A percentile compares a stretch with the other conserved stretches of the same genome.
phyloP scores from a whole-genome alignment of 2,329 filamentous ascomycete genomes.

The Xylaria sp. region DNA sequence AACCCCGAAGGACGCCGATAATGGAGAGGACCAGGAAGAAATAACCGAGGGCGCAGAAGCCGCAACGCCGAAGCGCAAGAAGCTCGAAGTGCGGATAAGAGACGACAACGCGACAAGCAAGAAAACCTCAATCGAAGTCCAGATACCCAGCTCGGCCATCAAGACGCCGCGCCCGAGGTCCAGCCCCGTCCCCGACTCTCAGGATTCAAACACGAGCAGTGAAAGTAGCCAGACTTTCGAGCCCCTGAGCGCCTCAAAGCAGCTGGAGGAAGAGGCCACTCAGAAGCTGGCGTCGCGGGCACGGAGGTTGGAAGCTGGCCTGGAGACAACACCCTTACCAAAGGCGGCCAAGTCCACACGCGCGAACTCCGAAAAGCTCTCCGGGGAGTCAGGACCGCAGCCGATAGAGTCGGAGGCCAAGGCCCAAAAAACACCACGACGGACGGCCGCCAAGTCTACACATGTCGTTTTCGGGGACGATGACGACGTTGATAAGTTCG shows the following conservation, averaged over 20 bases:
- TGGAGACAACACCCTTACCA: constrained; percentile 37
- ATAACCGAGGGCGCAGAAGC: constrained; percentile 7
- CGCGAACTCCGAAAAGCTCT: constrained; percentile 42
- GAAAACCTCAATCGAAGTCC: constrained; percentile 42
- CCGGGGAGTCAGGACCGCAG: neutral
- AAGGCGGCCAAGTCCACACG: constrained; percentile 44
- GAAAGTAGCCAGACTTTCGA: constrained; percentile 35
- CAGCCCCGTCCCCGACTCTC: constrained; percentile 42
- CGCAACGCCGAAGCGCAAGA: constrained; percentile 40
- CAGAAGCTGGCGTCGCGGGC: constrained; percentile 44
- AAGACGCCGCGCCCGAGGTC: constrained; percentile 37
- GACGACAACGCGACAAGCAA: constrained; percentile 37
- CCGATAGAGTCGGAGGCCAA: constrained; percentile 34
- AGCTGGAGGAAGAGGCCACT: constrained; percentile 49
- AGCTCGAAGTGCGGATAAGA: constrained; percentile 43
- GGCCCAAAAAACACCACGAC: constrained; percentile 32
- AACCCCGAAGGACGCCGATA: constrained; percentile 24
- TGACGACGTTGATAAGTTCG: constrained; percentile 50
- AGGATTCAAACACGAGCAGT: constrained; percentile 32
- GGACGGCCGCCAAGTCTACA: constrained; percentile 44
- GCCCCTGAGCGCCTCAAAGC: constrained; percentile 47
- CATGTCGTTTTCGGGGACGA: constrained; percentile 51
- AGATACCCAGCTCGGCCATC: constrained; percentile 41
- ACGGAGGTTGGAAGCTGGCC: constrained; percentile 33
- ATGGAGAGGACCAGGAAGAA: neutral